Conservation (phyloP, 2,329 filamentous ascomycete genomes). For the Ceratocystiopsis minuta region DNA sequence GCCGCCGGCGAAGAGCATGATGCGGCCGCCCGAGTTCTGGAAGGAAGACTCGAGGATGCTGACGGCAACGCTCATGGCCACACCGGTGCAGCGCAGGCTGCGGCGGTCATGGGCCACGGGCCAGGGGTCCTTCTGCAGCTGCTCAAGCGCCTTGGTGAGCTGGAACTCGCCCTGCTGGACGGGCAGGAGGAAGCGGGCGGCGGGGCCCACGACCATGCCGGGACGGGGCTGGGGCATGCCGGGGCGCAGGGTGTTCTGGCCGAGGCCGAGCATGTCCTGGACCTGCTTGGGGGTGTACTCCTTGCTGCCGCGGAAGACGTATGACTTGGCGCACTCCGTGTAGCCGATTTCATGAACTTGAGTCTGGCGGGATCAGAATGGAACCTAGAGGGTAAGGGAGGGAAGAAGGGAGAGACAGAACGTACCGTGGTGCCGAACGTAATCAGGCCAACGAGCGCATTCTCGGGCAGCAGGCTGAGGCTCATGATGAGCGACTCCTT, state of each 20-base stretch:
- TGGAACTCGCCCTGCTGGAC: conserved; percentile 95
- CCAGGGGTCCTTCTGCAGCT: conserved; percentile 94
- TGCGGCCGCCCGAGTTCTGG: conserved; percentile 82
- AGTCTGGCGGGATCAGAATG: conserved; percentile 32
- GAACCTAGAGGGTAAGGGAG: background rate
- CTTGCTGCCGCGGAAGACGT: conserved; percentile 94
- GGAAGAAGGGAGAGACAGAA: background rate
- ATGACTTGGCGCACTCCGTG: conserved; percentile 93
- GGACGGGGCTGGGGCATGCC: conserved; percentile 55
- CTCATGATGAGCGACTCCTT: conserved; percentile 81
- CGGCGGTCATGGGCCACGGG: conserved; percentile 87
- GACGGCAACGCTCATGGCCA: conserved; percentile 88
- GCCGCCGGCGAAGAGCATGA: conserved; percentile 95
- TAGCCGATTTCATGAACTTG: conserved; percentile 98
- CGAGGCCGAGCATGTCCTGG: conserved; percentile 93
- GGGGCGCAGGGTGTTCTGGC: conserved; percentile 54
- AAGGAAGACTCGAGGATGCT: conserved; percentile 87
- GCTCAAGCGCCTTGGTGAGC: conserved; percentile 86
- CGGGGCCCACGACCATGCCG: conserved; percentile 53
- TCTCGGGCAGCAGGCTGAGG: conserved; percentile 62
- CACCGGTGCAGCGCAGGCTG: conserved; percentile 79
- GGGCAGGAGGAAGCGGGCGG: conserved; percentile 78
- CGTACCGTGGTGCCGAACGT: conserved; percentile 84
- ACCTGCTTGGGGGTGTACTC: conserved; percentile 97
- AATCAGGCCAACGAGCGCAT: conserved; percentile 66